These are phyloP conservation scores for Wickerhamiella spandovensis DNA, from an alignment of 805 yeast species.

Conservation along the genomic window DNA sequence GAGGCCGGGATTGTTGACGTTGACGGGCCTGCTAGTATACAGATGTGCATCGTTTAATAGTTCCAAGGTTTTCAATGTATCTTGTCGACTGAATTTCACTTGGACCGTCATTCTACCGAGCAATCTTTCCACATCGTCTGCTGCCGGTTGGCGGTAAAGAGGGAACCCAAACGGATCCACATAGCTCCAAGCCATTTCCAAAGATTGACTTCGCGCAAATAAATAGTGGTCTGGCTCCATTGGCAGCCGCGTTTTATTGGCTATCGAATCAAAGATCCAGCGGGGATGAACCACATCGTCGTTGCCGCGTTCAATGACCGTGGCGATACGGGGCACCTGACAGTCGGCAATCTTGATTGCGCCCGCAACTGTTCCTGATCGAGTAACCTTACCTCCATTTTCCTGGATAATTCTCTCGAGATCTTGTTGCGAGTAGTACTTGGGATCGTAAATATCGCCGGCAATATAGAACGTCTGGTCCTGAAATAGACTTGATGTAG, in stretches of 20 bases:
- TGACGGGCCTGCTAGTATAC: not conserved
- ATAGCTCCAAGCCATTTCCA: conserved; percentile 17
- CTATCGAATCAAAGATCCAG: conserved; percentile 63
- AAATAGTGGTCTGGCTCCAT: conserved; percentile 51
- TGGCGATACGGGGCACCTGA: conserved; percentile 8
- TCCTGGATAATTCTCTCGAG: conserved; percentile 15
- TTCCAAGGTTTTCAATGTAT: conserved; percentile 7
- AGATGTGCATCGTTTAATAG: conserved; percentile 21
- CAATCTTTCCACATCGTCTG: conserved; percentile 13
- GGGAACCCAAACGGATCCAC: conserved; percentile 58
- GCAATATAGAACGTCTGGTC: conserved; percentile 16
- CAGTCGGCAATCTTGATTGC: conserved; percentile 17
- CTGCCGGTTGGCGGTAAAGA: conserved; percentile 27
- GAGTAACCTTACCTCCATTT: conserved; percentile 22
- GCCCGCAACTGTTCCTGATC: conserved; percentile 2
- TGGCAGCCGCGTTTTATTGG: conserved; percentile 29
- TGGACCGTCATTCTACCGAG: conserved; percentile 7
- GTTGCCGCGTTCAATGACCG: conserved; percentile 15
- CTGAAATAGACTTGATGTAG: conserved; percentile 10
- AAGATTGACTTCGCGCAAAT: conserved; percentile 24
- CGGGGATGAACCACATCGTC: conserved; percentile 50
- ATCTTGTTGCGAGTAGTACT: conserved; percentile 12
- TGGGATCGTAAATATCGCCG: conserved; percentile 18
- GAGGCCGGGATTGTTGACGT: conserved; percentile 9
- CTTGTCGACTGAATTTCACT: conserved; percentile 10